A percentile compares a stretch with the other conserved stretches of the same genome.
Conservation (phyloP, 805 yeast genomes). For the Teunomyces aglyptinius region DNA sequence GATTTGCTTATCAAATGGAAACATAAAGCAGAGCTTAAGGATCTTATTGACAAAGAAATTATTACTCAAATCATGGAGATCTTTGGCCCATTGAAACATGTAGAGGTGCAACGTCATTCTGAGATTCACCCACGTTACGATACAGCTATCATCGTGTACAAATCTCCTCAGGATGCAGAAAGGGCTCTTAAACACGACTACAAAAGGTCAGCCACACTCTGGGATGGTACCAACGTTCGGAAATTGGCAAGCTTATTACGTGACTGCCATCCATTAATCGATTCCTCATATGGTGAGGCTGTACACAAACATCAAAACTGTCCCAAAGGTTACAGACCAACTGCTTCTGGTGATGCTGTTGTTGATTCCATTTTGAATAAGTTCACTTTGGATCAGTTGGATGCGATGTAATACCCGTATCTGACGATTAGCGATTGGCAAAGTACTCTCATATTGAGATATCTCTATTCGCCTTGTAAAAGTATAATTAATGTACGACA, state of each 20-base stretch:
- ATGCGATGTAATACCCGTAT: constrained; percentile 5
- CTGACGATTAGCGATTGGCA: neutral
- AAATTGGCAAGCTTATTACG: constrained; percentile 48
- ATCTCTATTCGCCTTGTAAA: neutral
- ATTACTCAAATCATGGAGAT: constrained; percentile 41
- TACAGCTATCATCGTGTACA: constrained; percentile 37
- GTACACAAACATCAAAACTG: neutral
- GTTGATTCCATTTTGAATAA: constrained; percentile 5
- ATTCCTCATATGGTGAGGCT: neutral
- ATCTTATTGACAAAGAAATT: constrained; percentile 28
- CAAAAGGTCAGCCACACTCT: constrained; percentile 36
- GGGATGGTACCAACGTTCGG: constrained; percentile 47
- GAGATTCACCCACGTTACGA: constrained; percentile 27
- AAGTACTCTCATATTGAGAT: neutral
- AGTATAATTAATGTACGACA: constrained; percentile 1
- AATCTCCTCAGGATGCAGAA: constrained; percentile 21
- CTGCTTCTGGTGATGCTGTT: neutral
- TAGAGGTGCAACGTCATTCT: constrained; percentile 6
- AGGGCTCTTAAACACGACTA: constrained; percentile 44
- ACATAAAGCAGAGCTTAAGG: constrained; percentile 33
- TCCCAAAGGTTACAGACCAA: neutral
- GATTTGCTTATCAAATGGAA: constrained; percentile 46
- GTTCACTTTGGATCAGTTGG: constrained; percentile 3
- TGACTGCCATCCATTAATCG: constrained; percentile 17
- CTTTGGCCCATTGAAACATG: constrained; percentile 39